Percentiles rank a stretch among this genome's conserved stretches.
Conservation (phyloP, 306 rosid species). For the Trichosanthes truncata region DNA sequence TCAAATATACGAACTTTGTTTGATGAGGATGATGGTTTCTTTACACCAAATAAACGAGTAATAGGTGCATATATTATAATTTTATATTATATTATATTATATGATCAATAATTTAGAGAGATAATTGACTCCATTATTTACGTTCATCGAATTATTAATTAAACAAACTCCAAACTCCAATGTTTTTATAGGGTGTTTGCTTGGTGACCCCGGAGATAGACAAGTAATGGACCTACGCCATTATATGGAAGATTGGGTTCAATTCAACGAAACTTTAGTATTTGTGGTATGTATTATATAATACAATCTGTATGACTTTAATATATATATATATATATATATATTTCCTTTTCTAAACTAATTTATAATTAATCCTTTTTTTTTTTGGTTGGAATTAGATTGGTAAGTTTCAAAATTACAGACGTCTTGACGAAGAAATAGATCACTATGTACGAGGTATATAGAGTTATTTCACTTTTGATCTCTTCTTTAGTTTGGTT, state of each 20-base stretch:
- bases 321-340: too few species aligned
- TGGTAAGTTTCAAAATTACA: neutral
- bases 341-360: neutral
- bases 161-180: too few species aligned
- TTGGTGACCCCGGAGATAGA: neutral
- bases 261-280: neutral
- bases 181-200: neutral
- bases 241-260: neutral
- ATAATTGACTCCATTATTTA: too few species aligned
- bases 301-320: neutral
- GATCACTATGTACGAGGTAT: neutral
- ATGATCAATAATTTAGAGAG: too few species aligned
- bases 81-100: too few species aligned
- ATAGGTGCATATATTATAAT: neutral
- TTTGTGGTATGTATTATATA: neutral
- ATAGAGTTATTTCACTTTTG: neutral
- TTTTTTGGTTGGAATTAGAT: neutral
- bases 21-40: neutral
- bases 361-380: neutral
- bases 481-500: too few species aligned
- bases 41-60: neutral
- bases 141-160: too few species aligned
- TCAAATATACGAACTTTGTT: neutral
- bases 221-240: neutral
- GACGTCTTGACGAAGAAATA: neutral